Base-by-base conservation (phyloP, 169 alveolate species). In the Cryptosporidium tyzzeri region DNA sequence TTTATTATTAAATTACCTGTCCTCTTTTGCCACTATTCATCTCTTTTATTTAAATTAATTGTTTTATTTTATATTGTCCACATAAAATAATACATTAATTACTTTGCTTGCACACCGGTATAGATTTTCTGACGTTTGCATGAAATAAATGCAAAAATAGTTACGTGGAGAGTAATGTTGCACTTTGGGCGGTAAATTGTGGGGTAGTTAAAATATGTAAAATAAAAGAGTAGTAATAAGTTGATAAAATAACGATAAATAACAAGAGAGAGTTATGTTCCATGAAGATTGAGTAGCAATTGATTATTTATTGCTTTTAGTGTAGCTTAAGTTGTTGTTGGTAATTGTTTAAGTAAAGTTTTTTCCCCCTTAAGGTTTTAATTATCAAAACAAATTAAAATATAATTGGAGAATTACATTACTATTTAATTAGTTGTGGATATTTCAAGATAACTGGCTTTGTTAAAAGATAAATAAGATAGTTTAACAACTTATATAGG, bases 131-230 rank as follows among this genome's bases (percentile, higher is more conserved):
- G 18, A 0, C 29, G 29, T 10, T 65, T 65, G 23, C 71, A 65
- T 65, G 50, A 16, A 29, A 31, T 55, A n/a, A 45, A 65, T 65
- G 71, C 71, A 65, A 65, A n/a, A 7, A 7, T 65, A 3, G 6
- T 35, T 65, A 65, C 71, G 45, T 33, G 70, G 62, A 33, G 71
- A 33, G 53, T 37, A 65, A 65, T 31, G 3, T 37, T 65, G 71
- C 71, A 65, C 18, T 26, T 1, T 65, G 12, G 50, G 71, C 71
- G 71, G 71, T n/a, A 65, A 65, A 6, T 14, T 65, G 71, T 65
- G 71, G 71, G 71, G 71, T 23, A 44, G 16, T 10, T 59, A 3
- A 55, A n/a, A 3, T 55, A 16, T 3, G 65, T 53, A 12, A 3
- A 4, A 26, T 10, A 21, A 6, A 55, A 21, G 9, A 55, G 37